Evolutionary conservation across 768 basidiomycete genomes (phyloP).

Genomic region (Xerocomellus intermedius): DNA sequence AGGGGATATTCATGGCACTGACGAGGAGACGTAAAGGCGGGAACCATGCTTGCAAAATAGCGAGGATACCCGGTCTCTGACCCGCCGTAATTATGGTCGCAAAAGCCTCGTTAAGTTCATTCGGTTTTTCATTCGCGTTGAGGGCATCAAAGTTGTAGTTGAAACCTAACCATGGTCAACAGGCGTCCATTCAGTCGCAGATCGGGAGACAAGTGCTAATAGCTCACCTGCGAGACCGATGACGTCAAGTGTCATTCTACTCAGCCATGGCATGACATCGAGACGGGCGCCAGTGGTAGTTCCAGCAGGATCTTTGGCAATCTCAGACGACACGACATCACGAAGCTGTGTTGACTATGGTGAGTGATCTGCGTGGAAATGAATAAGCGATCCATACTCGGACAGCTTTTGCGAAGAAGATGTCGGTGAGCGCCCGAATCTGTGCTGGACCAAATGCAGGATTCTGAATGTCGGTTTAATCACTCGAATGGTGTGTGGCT

Average conservation of each 20-base stretch:
- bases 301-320: slow-evolving; percentile 23
- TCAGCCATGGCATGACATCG: no score
- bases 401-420: slow-evolving; percentile 58
- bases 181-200: background rate
- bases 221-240: slow-evolving; percentile 39
- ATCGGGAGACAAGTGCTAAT: no score
- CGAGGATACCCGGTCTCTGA: slow-evolving; percentile 26
- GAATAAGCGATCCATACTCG: slow-evolving; percentile 34
- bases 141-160: slow-evolving; percentile 37
- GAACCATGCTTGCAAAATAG: slow-evolving; percentile 34
- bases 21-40: slow-evolving; percentile 43
- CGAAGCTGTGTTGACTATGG: slow-evolving; percentile 33
- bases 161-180: slow-evolving; percentile 26
- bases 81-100: slow-evolving; percentile 21
- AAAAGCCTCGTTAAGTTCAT: slow-evolving; percentile 36
- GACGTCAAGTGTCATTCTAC: slow-evolving; percentile 37
- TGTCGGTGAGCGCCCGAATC: slow-evolving; percentile 55
- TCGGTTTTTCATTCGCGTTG: slow-evolving; percentile 21
- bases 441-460: slow-evolving; percentile 64
- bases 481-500: background rate
- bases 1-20: slow-evolving; percentile 10
- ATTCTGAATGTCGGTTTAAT: slow-evolving; percentile 36
- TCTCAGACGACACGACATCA: slow-evolving; percentile 42
- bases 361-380: background rate
- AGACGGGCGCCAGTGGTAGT: slow-evolving; percentile 4